Evolutionary conservation across 2,329 filamentous ascomycete species (phyloP), one percentile per base, ranked within the genome.

Genomic region (Arthroderma sp.): DNA sequence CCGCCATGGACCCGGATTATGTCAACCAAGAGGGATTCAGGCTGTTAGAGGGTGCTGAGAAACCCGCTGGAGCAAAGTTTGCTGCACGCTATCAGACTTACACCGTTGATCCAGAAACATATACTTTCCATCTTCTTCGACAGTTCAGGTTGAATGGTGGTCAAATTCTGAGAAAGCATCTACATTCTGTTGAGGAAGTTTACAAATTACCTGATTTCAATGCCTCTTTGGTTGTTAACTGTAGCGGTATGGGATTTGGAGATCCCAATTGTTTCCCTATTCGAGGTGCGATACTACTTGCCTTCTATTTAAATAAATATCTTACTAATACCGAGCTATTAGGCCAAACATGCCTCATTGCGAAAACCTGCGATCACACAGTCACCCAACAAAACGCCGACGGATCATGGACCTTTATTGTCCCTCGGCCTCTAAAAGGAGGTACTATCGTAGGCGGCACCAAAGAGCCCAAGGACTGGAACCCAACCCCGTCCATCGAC

Each of bases 361-460:
- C 61, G 6, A 71, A 71, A 39, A 57, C 62, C 3, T 63, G 63
- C 46, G 51, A 61, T 3, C 61, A 61, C 43, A 71, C 61, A 0
- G 65, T 83, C 15, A 83, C 80, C 2, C 68, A 73, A 28, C 77
- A 83, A 51, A 74, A 77, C 53, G 66, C 67, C 0, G 77, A 82
- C 55, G 79, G 79, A 0, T 70, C 66, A 6, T 81, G 77, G 75
- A 70, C 71, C 0, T 81, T 82, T 50, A 70, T 71, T 38, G 74
- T 83, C 4, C 77, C 79, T 1, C 70, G 80, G 2, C 72, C 71
- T 6, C 72, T 78, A 28, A 66, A 74, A 31, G 78, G 78, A 3
- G 79, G 79, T 2, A 82, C 78, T 0, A 66, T 83, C 34, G 72
- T 83, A 15, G 80, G 79, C 4, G 79, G 79, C 0, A 83, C 78